phyloP scores from a whole-genome alignment of 208 protist genomes.

The Trypanosoma grayi region DNA sequence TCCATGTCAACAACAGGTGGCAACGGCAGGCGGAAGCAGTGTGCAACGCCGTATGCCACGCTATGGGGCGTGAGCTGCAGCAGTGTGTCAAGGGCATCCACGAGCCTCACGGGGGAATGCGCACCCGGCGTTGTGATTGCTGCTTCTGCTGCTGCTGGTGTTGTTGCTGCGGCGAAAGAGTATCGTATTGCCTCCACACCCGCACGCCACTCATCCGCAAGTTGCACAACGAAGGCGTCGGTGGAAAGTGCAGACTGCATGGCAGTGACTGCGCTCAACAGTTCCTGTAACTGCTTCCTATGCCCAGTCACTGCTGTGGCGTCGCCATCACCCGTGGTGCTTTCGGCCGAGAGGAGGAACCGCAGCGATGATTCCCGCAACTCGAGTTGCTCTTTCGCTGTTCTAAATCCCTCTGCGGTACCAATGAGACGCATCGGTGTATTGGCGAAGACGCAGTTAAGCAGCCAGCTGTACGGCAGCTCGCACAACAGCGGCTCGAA shows the following conservation, averaged over 20 bases:
- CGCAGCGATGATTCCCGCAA: slow-evolving; percentile 7
- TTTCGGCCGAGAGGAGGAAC: slow-evolving; percentile 5
- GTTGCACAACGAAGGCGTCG: not conserved
- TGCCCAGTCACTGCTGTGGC: too few species aligned
- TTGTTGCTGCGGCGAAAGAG: not conserved
- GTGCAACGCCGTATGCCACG: slow-evolving; percentile 2
- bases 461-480: slow-evolving; percentile 2
- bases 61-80: not conserved
- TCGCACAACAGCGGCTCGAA: slow-evolving; percentile 8
- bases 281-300: not conserved
- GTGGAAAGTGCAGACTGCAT: not conserved
- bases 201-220: not conserved
- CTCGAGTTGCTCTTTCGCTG: not conserved
- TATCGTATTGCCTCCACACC: not conserved
- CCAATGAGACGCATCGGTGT: slow-evolving; percentile 3
- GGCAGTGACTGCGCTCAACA: not conserved
- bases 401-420: slow-evolving; percentile 1
- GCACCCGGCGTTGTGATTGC: not conserved
- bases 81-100: not conserved
- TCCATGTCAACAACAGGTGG: not conserved
- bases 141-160: not conserved
- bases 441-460: slow-evolving; percentile 5
- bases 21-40: slow-evolving; percentile 7
- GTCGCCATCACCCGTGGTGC: not conserved
- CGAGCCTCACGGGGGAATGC: not conserved